phyloP scores from a whole-genome alignment of 2,329 filamentous ascomycete species.

The Simplicillium aogashimaense region DNA sequence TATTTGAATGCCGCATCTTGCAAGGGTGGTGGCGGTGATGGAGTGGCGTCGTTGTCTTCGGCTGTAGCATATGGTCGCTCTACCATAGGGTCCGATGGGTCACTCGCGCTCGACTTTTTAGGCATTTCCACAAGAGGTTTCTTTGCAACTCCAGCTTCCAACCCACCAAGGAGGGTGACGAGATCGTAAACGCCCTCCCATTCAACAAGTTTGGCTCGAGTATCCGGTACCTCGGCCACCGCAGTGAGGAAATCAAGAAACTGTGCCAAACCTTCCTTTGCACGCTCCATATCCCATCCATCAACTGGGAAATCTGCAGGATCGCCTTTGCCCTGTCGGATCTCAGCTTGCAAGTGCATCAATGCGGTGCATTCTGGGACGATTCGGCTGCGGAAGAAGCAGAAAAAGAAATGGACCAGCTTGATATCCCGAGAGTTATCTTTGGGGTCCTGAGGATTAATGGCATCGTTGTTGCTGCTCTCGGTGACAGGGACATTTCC shows the following conservation, averaged over 20 bases:
- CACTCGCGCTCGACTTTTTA: constrained; percentile 23
- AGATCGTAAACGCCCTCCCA: constrained; percentile 90
- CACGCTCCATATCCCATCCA: constrained; percentile 94
- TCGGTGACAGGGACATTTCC: constrained; percentile 20
- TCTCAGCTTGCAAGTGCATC: constrained; percentile 87
- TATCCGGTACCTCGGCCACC: constrained; percentile 73
- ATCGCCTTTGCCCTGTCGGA: constrained; percentile 64
- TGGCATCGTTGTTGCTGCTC: too few relatives aligned
- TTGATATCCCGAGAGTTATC: constrained; percentile 48
- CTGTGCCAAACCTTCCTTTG: constrained; percentile 89
- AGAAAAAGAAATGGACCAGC: constrained; percentile 81
- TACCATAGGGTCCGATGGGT: constrained; percentile 30
- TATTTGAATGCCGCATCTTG: constrained; percentile 56
- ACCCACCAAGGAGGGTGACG: constrained; percentile 73
- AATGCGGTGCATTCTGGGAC: constrained; percentile 91
- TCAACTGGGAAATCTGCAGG: constrained; percentile 88
- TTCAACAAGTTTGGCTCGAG: constrained; percentile 75
- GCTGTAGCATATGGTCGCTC: constrained; percentile 52
- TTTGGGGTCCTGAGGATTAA: constrained; percentile 26
- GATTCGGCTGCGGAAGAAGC: constrained; percentile 82
- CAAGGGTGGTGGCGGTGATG: constrained; percentile 34
- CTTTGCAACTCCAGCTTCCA: constrained; percentile 82
- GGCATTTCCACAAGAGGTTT: constrained; percentile 51
- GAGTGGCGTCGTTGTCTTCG: constrained; percentile 20
- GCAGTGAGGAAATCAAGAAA: constrained; percentile 91